These are phyloP conservation scores for Cicer chorassanicum DNA, from an alignment of 306 rosid genomes.

Conservation along the genomic window DNA sequence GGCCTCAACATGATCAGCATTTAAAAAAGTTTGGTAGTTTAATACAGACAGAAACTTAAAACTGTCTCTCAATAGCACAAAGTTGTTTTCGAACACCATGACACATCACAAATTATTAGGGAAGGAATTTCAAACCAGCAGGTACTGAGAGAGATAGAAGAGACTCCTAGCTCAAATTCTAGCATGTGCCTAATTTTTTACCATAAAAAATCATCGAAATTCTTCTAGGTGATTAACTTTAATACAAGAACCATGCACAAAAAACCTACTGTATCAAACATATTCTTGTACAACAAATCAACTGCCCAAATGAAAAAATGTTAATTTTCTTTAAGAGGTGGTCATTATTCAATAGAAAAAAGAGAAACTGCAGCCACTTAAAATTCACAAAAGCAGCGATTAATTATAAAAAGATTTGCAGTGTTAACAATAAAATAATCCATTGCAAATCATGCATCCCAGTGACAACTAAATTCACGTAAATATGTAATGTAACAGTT, in stretches of 20 bases:
- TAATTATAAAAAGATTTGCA: neutral
- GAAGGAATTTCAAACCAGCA: neutral
- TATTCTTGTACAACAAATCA: too few relatives aligned
- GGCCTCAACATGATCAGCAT: constrained; percentile 21
- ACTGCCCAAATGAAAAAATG: neutral
- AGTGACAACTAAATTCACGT: constrained; percentile 29
- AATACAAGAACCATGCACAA: neutral
- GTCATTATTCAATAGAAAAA: neutral
- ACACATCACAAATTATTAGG: neutral
- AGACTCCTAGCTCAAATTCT: neutral
- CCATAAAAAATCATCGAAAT: constrained; percentile 4
- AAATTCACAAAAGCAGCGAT: neutral
- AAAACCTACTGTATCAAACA: constrained; percentile 19
- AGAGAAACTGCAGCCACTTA: neutral
- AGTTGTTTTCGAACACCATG: neutral
- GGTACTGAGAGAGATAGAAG: neutral
- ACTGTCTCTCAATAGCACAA: neutral
- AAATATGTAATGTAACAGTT: neutral
- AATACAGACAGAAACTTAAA: neutral
- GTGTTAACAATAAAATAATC: constrained; percentile 16
- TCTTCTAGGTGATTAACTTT: constrained; percentile 25
- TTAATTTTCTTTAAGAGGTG: neutral
- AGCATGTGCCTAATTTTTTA: neutral
- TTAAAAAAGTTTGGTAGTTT: neutral
- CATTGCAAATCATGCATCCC: neutral